Conservation (phyloP, 2,329 filamentous ascomycete genomes). For the Aschersonia sp. region DNA sequence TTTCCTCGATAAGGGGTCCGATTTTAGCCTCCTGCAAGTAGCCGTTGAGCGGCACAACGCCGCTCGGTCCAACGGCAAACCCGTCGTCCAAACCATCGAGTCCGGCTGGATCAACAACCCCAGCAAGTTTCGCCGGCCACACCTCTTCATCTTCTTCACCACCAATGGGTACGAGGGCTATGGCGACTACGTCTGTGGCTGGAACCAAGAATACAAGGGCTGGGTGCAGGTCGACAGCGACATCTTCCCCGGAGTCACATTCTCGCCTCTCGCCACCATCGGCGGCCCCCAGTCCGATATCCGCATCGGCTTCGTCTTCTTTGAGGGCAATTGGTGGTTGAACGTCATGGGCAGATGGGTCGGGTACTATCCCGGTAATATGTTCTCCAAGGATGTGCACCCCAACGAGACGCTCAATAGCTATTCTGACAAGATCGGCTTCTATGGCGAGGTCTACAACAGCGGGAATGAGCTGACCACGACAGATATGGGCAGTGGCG, state of each 20-base stretch:
- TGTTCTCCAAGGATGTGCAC: slow-evolving; percentile 5
- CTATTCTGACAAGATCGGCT: slow-evolving; percentile 6
- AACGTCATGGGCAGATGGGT: slow-evolving; percentile 5
- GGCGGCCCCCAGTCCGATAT: slow-evolving; percentile 7
- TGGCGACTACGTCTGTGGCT: slow-evolving; percentile 7
- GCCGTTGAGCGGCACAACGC: slow-evolving; percentile 7
- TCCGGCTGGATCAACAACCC: slow-evolving; percentile 10
- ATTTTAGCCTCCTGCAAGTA: slow-evolving; percentile 10
- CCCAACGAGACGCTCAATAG: slow-evolving; percentile 4
- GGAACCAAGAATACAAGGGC: slow-evolving; percentile 7
- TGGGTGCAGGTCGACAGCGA: slow-evolving; percentile 8
- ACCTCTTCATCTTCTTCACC: slow-evolving; percentile 10
- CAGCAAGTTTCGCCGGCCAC: slow-evolving; percentile 2
- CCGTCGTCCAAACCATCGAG: slow-evolving; percentile 8
- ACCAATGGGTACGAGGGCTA: slow-evolving; percentile 6
- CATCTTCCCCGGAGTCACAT: slow-evolving; percentile 8
- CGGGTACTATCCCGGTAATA: slow-evolving; percentile 8
- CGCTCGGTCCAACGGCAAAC: slow-evolving; percentile 3
- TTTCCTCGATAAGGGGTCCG: slow-evolving; percentile 4
- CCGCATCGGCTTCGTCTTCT: slow-evolving; percentile 5
- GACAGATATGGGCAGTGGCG: slow-evolving; percentile 11
- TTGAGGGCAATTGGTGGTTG: slow-evolving; percentile 9
- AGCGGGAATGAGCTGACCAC: slow-evolving; percentile 6
- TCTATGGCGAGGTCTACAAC: slow-evolving; percentile 10
- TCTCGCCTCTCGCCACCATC: slow-evolving; percentile 5